Percentiles rank a stretch among this genome's conserved stretches.
Conservation (phyloP, 768 basidiomycete genomes). For the Clitopilus hobsonii region DNA sequence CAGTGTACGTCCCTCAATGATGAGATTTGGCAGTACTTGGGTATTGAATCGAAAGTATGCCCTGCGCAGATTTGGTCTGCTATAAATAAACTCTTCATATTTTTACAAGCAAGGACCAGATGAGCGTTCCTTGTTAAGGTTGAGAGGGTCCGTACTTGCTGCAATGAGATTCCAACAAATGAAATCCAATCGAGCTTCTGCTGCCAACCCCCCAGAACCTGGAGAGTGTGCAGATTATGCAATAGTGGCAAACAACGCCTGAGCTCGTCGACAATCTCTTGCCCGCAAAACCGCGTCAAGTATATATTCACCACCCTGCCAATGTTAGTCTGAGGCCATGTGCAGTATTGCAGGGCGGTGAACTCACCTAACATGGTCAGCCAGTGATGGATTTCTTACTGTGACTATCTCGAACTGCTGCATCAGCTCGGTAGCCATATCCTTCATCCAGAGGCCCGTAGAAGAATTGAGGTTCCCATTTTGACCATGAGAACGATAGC, state of each 20-base stretch:
- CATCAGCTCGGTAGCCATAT: slow-evolving; percentile 9
- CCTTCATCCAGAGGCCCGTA: background rate
- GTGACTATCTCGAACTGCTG: background rate
- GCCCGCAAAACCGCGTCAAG: background rate
- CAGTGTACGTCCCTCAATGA: too few relatives aligned
- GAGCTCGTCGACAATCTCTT: background rate
- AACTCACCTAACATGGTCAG: background rate
- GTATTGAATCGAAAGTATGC: too few relatives aligned
- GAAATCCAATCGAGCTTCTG: background rate
- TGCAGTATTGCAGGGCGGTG: background rate
- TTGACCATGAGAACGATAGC: background rate
- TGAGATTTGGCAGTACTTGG: too few relatives aligned
- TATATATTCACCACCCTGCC: background rate
- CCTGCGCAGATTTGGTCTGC: too few relatives aligned
- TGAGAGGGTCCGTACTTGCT: too few relatives aligned
- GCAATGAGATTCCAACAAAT: background rate
- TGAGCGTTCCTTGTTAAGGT: too few relatives aligned
- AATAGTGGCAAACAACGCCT: background rate
- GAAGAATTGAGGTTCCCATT: background rate
- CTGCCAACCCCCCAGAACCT: background rate
- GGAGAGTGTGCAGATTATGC: background rate
- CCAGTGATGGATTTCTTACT: background rate
- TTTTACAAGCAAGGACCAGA: too few relatives aligned
- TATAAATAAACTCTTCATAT: too few relatives aligned
- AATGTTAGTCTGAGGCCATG: background rate